These are phyloP conservation scores for Skeletonema costatum DNA, from an alignment of 108 stramenopile species.

Conservation along the genomic window DNA sequence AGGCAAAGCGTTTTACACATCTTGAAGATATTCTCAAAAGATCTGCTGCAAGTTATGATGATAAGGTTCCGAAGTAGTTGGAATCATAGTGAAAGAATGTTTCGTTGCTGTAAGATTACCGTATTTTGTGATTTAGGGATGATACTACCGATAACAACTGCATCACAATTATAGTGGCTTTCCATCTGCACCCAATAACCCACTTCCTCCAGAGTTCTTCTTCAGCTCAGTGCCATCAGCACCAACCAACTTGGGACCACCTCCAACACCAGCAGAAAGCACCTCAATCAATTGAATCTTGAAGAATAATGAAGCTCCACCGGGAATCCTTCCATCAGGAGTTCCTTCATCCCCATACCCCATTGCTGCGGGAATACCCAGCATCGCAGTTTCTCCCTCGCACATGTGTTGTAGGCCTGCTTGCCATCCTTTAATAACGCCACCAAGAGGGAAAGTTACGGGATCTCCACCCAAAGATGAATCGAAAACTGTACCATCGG, in stretches of 20 bases:
- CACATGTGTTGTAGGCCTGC: constrained; percentile 79
- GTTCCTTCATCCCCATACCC: constrained; percentile 81
- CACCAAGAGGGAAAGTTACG: constrained; percentile 66
- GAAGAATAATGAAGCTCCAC: constrained; percentile 85
- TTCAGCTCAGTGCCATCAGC: constrained; percentile 67
- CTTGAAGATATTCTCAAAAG: constrained; percentile 28
- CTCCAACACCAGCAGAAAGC: constrained; percentile 72
- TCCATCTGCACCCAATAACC: constrained; percentile 72
- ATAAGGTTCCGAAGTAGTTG: constrained; percentile 2
- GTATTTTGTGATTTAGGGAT: background rate
- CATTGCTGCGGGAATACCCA: constrained; percentile 81
- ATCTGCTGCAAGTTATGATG: constrained; percentile 30
- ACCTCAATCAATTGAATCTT: constrained; percentile 86
- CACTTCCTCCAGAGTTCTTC: constrained; percentile 37
- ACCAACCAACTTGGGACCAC: constrained; percentile 67
- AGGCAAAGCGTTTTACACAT: constrained; percentile 28
- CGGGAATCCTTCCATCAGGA: constrained; percentile 84
- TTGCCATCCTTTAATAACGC: constrained; percentile 81
- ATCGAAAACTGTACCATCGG: constrained; percentile 89
- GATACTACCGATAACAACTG: too few relatives aligned
- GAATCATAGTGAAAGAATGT: constrained; percentile 13
- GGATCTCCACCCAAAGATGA: constrained; percentile 76
- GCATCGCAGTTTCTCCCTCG: constrained; percentile 87
- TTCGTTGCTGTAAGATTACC: background rate
- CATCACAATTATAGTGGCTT: constrained; percentile 50